Evolutionary conservation across 192 early-diverging fungal species (phyloP), one percentile per base, ranked within the genome.

Genomic region (Obelidium mucronatum): DNA sequence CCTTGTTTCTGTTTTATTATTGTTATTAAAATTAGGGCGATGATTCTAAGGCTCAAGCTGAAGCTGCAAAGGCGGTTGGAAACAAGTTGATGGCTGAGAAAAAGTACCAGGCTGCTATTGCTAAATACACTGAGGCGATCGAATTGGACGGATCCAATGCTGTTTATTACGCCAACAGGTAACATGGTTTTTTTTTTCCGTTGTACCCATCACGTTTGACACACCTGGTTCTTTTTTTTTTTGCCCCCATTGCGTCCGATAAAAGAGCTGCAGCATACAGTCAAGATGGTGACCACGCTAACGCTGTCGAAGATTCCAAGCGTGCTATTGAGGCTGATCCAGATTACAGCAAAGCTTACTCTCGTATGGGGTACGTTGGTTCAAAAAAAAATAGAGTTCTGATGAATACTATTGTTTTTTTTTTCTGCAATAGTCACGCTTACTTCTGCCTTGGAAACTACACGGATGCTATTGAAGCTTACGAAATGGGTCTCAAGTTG

Each of bases 131-230:
- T 44, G 88, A 94, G 79, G 98, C 98, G 53, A 98, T 99, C 75
- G 91, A 81, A 42, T 81, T 96, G 28, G 91, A 97, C 75, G 65
- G 76, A 15, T 85, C 86, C 67, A 96, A 95, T 75, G 95, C 97
- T 31, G 93, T 99, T n/a, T 99, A 94, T 86, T 98, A 93, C 77
- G 92, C 94, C 19, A 99, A 99, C 90, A 87, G 97, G 92, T 94
- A 85, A 56, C 67, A 11, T 77, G 17, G 40, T 51, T 60, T 28
- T 40, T 26, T 40, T 11, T 42, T 22, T n/a, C n/a, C n/a, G 71
- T 13, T 30, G 1, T 40, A 1, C 52, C 19, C 40, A 26, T 34
- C n/a, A 11, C 26, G 33, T 48, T 37, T n/a, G n/a, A n/a, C n/a
- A n/a, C n/a, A n/a, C n/a, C n/a, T n/a, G n/a, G n/a, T 69, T 28